phyloP scores from a whole-genome alignment of 805 yeast species.

The Pichia thaimueangensis region DNA sequence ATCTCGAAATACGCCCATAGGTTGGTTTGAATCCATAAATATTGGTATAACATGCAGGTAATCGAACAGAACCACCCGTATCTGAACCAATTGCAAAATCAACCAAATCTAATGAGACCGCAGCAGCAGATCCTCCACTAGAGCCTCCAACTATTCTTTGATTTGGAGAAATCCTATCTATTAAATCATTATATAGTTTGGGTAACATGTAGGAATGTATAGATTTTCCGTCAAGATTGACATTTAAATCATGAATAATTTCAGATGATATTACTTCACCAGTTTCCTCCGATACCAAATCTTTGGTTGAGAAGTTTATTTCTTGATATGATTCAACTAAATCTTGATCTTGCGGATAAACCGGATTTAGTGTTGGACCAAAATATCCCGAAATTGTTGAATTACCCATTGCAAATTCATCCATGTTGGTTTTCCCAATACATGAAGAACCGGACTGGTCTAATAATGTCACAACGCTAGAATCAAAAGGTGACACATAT shows the following conservation, averaged over 20 bases:
- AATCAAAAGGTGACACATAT: constrained; percentile 72
- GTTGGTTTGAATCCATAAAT: constrained; percentile 87
- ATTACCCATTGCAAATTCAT: constrained; percentile 98
- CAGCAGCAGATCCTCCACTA: constrained; percentile 94
- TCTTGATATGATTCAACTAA: constrained; percentile 21
- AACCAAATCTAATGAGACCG: constrained; percentile 66
- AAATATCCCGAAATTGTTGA: constrained; percentile 48
- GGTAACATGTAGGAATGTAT: constrained; percentile 17
- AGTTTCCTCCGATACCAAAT: not conserved
- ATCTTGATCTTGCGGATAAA: constrained; percentile 21
- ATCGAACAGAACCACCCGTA: constrained; percentile 93
- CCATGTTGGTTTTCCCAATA: constrained; percentile 85
- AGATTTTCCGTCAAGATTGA: not conserved
- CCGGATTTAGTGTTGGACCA: constrained; percentile 56
- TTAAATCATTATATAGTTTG: constrained; percentile 7
- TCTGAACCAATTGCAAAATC: constrained; percentile 88
- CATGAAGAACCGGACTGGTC: constrained; percentile 43
- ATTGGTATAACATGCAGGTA: constrained; percentile 87
- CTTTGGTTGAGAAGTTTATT: constrained; percentile 22
- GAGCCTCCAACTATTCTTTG: constrained; percentile 74
- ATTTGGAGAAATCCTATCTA: not conserved
- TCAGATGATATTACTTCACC: constrained; percentile 9
- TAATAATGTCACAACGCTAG: constrained; percentile 63
- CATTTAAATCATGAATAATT: not conserved
- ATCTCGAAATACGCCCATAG: constrained; percentile 84